phyloP scores from a whole-genome alignment of 768 basidiomycete genomes.

The Hydnum rufescens region DNA sequence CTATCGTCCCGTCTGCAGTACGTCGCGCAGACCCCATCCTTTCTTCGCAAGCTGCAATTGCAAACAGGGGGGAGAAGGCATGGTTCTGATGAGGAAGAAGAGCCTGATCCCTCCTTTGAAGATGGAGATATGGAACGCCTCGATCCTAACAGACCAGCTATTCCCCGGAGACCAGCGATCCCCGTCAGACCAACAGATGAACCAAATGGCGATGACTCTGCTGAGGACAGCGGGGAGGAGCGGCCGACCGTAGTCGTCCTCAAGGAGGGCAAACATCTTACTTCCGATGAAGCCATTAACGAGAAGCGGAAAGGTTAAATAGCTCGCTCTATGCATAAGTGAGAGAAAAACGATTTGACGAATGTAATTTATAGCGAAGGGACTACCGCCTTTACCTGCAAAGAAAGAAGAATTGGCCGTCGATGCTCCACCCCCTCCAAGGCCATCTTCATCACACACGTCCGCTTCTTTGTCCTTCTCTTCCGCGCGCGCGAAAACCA shows the following conservation, averaged over 20 bases:
- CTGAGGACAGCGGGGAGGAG: conserved; percentile 57
- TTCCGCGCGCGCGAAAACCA: conserved; percentile 11
- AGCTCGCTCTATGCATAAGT: background rate
- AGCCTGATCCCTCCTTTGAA: background rate
- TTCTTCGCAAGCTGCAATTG: background rate
- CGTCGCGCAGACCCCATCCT: background rate
- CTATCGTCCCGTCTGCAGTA: background rate
- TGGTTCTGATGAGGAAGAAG: background rate
- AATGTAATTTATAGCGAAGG: conserved; percentile 10
- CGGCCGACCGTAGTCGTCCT: conserved; percentile 78
- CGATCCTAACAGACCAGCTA: conserved; percentile 3
- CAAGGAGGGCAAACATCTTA: conserved; percentile 73
- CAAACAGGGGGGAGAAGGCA: background rate
- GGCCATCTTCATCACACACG: conserved; percentile 1
- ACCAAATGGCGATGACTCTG: conserved; percentile 54
- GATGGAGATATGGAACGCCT: conserved; percentile 2
- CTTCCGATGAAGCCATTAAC: conserved; percentile 57
- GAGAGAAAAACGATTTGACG: background rate
- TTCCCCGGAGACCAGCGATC: conserved; percentile 5
- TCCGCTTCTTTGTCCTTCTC: conserved; percentile 8
- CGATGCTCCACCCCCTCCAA: conserved; percentile 3
- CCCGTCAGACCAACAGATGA: conserved; percentile 32
- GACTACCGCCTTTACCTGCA: conserved; percentile 11
- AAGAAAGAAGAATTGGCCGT: conserved; percentile 4
- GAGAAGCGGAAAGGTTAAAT: conserved; percentile 46